A percentile compares a stretch with the other conserved stretches of the same genome.
These are phyloP conservation scores for Penicillium frequentans DNA, from an alignment of 2,329 filamentous ascomycete genomes.

Conservation along the genomic window DNA sequence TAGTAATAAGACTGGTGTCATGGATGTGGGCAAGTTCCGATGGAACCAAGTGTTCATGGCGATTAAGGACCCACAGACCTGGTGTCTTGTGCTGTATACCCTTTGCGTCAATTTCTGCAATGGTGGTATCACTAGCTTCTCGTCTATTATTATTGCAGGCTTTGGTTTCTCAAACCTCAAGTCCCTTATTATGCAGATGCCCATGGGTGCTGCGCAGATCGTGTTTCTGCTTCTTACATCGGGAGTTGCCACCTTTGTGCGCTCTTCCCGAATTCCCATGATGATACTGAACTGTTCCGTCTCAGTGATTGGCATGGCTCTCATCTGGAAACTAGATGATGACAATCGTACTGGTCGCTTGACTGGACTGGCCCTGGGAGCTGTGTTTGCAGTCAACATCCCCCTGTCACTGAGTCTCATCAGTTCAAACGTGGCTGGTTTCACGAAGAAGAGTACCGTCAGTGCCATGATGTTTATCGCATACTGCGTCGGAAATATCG, in stretches of 20 bases:
- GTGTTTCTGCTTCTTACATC: slow-evolving; percentile 34
- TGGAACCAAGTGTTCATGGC: slow-evolving; percentile 41
- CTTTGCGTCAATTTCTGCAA: slow-evolving; percentile 36
- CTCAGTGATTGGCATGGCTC: slow-evolving; percentile 31
- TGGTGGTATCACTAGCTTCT: slow-evolving; percentile 37
- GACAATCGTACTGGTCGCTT: slow-evolving; percentile 28
- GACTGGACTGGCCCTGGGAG: slow-evolving; percentile 30
- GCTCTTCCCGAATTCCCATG: slow-evolving; percentile 29
- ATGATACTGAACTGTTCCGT: slow-evolving; percentile 26
- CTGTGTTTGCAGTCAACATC: slow-evolving; percentile 38
- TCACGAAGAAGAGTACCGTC: slow-evolving; percentile 37
- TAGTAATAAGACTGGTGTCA: slow-evolving; percentile 54
- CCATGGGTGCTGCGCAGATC: slow-evolving; percentile 33
- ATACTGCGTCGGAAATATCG: slow-evolving; percentile 36
- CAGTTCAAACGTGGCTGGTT: slow-evolving; percentile 37
- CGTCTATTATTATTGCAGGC: slow-evolving; percentile 34
- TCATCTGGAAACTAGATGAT: slow-evolving; percentile 31
- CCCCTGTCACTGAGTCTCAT: slow-evolving; percentile 36
- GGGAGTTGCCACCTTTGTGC: slow-evolving; percentile 27
- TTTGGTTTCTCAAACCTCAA: slow-evolving; percentile 41
- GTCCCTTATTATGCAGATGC: slow-evolving; percentile 40
- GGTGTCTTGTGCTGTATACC: slow-evolving; percentile 33
- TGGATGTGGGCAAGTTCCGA: slow-evolving; percentile 49
- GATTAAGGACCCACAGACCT: slow-evolving; percentile 32
- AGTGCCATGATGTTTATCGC: slow-evolving; percentile 52